These are phyloP conservation scores for Metarhizium anisopliae DNA, from an alignment of 2,329 filamentous ascomycete genomes.

Conservation along the genomic window DNA sequence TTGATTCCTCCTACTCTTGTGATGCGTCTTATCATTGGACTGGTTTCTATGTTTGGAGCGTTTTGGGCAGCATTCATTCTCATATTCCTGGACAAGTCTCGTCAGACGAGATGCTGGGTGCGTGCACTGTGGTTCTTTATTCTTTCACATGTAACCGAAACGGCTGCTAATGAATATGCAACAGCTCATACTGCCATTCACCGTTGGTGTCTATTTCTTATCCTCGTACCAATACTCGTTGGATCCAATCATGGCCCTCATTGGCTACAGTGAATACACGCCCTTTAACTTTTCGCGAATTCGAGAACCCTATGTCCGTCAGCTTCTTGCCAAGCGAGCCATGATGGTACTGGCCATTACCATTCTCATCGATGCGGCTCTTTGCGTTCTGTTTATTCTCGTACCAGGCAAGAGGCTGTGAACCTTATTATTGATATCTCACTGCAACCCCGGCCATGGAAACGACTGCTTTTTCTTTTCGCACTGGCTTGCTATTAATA, in stretches of 20 bases:
- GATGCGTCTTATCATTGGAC: constrained; percentile 73
- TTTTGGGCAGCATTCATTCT: constrained; percentile 93
- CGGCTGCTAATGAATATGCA: constrained; percentile 10
- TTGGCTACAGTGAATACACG: constrained; percentile 93
- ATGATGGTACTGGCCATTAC: constrained; percentile 73
- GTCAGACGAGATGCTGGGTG: constrained; percentile 76
- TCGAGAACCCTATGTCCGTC: constrained; percentile 83
- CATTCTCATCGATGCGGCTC: constrained; percentile 64
- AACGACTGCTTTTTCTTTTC: not conserved
- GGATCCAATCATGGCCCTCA: constrained; percentile 79
- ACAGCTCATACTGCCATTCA: constrained; percentile 75
- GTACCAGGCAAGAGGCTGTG: constrained; percentile 80
- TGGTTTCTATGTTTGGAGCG: constrained; percentile 74
- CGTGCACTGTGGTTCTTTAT: constrained; percentile 21
- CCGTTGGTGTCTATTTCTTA: constrained; percentile 79
- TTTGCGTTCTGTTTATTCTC: constrained; percentile 86
- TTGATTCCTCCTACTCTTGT: constrained; percentile 86
- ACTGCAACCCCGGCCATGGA: not conserved
- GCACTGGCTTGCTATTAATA: not conserved
- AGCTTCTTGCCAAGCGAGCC: constrained; percentile 74
- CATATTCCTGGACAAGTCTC: constrained; percentile 76
- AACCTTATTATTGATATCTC: constrained; percentile 11
- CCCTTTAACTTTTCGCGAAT: constrained; percentile 86
- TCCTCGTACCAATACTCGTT: constrained; percentile 92
- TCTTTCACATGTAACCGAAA: constrained; percentile 5